Evolutionary conservation across 2,329 filamentous ascomycete genomes (phyloP).

Genomic region (Trichophyton benhamiae): DNA sequence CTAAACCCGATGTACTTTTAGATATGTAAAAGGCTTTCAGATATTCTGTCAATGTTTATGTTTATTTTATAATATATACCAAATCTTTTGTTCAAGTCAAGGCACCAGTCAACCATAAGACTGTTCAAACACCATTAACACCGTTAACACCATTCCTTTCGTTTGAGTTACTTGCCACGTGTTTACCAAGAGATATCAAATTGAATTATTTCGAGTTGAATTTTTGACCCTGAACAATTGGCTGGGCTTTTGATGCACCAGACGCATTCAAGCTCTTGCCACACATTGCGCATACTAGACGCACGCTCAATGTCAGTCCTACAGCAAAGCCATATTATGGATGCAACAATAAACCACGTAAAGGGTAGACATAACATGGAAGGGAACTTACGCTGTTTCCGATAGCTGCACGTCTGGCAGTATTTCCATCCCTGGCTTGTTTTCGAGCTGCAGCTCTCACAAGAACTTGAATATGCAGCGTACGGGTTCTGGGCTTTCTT

Average conservation of each 20-base stretch:
- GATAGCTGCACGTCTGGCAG: conserved; percentile 53
- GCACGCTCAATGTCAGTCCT: conserved; percentile 9
- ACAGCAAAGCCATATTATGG: background rate
- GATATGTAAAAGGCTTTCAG: conserved; percentile 4
- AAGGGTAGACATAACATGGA: background rate
- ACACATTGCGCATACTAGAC: conserved; percentile 49
- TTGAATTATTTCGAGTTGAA: conserved; percentile 44
- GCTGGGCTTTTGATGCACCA: conserved; percentile 36
- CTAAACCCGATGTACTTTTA: conserved; percentile 5
- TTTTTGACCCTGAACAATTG: conserved; percentile 48
- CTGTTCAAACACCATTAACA: background rate
- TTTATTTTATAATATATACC: background rate
- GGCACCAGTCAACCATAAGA: background rate
- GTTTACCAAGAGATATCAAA: background rate
- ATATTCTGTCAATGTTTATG: background rate
- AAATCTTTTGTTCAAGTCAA: background rate
- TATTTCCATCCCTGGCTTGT: conserved; percentile 49
- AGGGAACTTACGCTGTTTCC: conserved; percentile 41
- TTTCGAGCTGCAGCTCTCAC: conserved; percentile 51
- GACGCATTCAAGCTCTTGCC: conserved; percentile 42
- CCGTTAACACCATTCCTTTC: background rate
- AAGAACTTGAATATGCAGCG: conserved; percentile 50
- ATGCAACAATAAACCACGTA: background rate
- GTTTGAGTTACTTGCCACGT: background rate
- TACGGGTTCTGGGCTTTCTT: conserved; percentile 55